Conservation (phyloP, 352 stramenopile genomes). For the Pythium brassicae region DNA sequence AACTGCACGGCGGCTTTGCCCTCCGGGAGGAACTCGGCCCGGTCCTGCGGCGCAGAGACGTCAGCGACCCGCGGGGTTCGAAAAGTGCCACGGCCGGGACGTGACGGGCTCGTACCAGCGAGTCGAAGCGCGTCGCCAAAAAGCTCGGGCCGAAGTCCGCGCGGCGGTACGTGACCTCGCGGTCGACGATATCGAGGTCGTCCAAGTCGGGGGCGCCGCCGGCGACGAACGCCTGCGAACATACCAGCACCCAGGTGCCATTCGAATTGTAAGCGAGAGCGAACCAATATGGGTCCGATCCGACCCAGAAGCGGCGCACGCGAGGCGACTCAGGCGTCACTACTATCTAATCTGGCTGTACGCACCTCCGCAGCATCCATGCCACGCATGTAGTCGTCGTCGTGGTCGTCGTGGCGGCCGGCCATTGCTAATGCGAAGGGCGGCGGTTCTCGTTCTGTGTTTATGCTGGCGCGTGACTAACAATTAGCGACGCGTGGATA, state of each 20-base stretch:
- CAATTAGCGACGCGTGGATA: no score
- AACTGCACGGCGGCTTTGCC: constrained; percentile 27
- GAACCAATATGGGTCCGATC: background rate
- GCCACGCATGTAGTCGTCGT: constrained; percentile 67
- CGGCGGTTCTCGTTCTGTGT: background rate
- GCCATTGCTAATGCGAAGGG: constrained; percentile 35
- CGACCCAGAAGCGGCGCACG: background rate
- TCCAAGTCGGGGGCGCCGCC: constrained; percentile 22
- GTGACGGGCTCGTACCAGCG: constrained; percentile 29
- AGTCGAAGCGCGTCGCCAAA: constrained; percentile 51
- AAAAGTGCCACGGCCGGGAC: background rate
- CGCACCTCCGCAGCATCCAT: constrained; percentile 56
- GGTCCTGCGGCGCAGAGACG: constrained; percentile 11
- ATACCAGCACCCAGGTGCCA: constrained; percentile 3
- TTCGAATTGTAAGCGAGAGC: constrained; percentile 1
- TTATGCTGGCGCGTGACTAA: background rate
- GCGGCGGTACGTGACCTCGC: constrained; percentile 66
- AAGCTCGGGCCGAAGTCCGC: constrained; percentile 47
- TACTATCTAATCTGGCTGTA: background rate
- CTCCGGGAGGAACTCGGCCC: constrained; percentile 17
- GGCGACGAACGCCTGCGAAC: constrained; percentile 22
- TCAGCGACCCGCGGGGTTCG: constrained; percentile 1
- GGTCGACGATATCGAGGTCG: constrained; percentile 26
- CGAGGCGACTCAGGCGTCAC: background rate
- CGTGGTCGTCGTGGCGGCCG: constrained; percentile 42